phyloP scores from a whole-genome alignment of 2,329 filamentous ascomycete species.

The Epichloe brachyelytri region DNA sequence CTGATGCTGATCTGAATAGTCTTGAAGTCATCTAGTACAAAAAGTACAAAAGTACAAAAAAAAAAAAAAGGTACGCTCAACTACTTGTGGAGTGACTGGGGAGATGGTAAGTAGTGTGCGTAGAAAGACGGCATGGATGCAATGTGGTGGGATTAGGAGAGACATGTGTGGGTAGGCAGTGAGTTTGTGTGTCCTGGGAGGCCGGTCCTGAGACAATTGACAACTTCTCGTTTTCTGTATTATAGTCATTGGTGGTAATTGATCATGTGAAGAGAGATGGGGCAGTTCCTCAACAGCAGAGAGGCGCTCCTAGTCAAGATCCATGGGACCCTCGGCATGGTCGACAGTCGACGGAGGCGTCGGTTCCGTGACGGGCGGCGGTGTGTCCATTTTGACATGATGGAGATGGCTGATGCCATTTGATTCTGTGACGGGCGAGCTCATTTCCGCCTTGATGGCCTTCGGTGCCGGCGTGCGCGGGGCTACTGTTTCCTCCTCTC shows the following conservation, averaged over 20 bases:
- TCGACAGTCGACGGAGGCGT: slow-evolving; percentile 28
- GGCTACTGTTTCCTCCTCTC: slow-evolving; percentile 11
- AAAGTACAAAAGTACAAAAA: background rate
- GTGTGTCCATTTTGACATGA: slow-evolving; percentile 18
- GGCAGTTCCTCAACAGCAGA: background rate
- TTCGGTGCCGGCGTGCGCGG: slow-evolving; percentile 8
- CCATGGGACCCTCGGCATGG: slow-evolving; percentile 25
- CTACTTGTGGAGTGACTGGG: no score
- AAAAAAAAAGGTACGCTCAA: no score
- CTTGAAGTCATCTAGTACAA: background rate
- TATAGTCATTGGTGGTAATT: no score
- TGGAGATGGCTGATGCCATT: slow-evolving; percentile 7
- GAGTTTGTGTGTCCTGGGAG: no score
- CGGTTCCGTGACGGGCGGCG: slow-evolving; percentile 22
- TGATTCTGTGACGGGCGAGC: slow-evolving; percentile 15
- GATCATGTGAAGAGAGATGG: background rate
- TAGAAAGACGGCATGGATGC: no score
- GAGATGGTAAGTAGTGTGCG: no score
- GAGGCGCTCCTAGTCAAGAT: slow-evolving; percentile 21
- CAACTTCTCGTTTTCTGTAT: no score
- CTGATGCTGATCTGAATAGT: background rate
- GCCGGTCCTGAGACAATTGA: no score
- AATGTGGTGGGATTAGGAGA: no score
- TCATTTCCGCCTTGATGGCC: slow-evolving; percentile 12
- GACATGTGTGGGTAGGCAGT: no score